Evolutionary conservation across 1,284 basidiomycete species (phyloP), one percentile per base, ranked within the genome.

Genomic region (Anthracocystis panici-leucophaei): DNA sequence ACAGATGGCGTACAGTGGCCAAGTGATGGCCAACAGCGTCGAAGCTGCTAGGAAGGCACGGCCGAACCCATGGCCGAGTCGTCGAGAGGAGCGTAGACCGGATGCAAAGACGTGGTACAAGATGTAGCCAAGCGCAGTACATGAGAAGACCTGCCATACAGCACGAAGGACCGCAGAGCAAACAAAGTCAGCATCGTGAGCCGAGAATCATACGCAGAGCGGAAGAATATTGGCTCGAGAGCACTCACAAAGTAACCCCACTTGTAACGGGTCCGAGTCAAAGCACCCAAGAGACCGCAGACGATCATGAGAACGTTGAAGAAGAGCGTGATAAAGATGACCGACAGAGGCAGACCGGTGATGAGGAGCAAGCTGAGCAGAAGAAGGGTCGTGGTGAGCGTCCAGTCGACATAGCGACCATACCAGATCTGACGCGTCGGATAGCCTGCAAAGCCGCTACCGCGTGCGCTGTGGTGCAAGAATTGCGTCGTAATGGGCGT

Each of bases 361-460:
- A 88, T 85, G 62, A 90, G 85, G 20, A 89, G 84, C 27, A 91
- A 82, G 52, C 86, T 86, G 57, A 90, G 86, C 8, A 91, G 85
- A 8, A 90, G 77, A 8, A 89, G 81, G 3, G 90, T 90, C 12
- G 88, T 88, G 50, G 88, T 90, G 85, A 90, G 72, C 33, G 66
- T 72, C 81, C 79, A 85, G 63, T 84, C 68, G 59, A 77, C 73
- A 69, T 78, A 78, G 29, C 78, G 68, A 25, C 61, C 61, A 40
- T 87, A 90, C 89, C 88, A 91, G 58, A 91, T 87, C 70, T 89
- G 87, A 38, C 90, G 88, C 5, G 87, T 88, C 5, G 75, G 71
- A 29, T 69, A 74, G n/a, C 64, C 60, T n/a, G 56, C 58, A 45
- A 51, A 57, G 20, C 57, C 52, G 42, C 57, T 35, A 14, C 65